Evolutionary conservation across 441 rosid genomes (phyloP), one percentile per base, ranked within the genome.

Genomic region (Gossypium schwendimanii): DNA sequence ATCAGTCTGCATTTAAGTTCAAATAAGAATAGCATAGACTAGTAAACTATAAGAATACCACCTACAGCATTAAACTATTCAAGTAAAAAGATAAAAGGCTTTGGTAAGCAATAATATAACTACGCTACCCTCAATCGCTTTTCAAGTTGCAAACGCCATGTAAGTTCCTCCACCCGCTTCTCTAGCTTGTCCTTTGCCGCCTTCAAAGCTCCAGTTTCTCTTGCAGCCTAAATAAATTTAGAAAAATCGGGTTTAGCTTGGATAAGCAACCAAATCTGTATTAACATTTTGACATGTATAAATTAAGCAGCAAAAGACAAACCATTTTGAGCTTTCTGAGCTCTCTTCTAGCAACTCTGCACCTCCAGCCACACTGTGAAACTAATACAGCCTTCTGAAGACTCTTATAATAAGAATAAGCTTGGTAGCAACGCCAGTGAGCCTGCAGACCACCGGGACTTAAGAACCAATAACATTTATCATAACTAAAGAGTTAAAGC

Each of bases 91-190:
- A 21, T 62, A 7, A 65, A 55, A 65, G 52, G 68, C 75, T 50
- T 52, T 7, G 23, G 47, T 17, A 36, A 62, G 57, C 20, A 11
- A 60, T 17, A 50, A 49, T 26, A 72, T 62, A 61, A 11, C 31
- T 28, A 57, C 4, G 33, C n/a, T 90, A 96, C 98, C 94, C 98
- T 89, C 79, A 96, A 79, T 81, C 95, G 88, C 85, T 94, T 96
- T 88, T 96, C 99, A 12, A 96, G 74, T 76, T 96, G 98, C 76
- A 92, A 81, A 72, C 99, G 94, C 99, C 98, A 93, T 66, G 98
- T 91, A 73, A 96, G 91, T 81, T 96, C 99, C 83, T 96, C 99
- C 75, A 96, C 98, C 54, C 98, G 96, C 86, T 96, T 93, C 85
- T 96, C 98, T 76, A 94, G 84, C 82, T 89, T 93, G 87, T 93